Conservation (phyloP, 495 filamentous ascomycete species). For the Tuber aestivum region DNA sequence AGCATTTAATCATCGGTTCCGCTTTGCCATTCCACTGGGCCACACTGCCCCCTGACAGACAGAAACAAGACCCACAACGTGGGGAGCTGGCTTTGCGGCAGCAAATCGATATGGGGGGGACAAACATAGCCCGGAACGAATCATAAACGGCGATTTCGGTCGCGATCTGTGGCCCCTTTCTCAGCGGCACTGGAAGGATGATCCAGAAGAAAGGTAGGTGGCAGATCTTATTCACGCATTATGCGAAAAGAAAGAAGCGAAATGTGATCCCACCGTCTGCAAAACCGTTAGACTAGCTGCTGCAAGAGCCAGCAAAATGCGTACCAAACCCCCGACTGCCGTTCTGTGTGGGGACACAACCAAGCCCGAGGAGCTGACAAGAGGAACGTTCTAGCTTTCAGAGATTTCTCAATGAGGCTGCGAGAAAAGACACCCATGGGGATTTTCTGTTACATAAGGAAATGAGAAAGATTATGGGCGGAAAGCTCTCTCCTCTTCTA, state of each 20-base stretch:
- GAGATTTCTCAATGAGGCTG: background rate
- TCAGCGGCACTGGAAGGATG: background rate
- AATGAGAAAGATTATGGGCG: background rate
- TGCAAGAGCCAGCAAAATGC: background rate
- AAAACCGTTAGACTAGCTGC: background rate
- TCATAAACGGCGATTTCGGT: background rate
- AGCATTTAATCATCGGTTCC: background rate
- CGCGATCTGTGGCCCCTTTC: background rate
- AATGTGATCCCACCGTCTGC: constrained; percentile 1
- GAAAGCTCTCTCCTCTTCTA: background rate
- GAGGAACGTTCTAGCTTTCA: background rate
- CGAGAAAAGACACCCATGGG: background rate
- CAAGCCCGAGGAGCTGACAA: background rate
- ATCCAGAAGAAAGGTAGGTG: background rate
- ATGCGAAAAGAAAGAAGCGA: background rate
- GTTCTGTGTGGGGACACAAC: background rate
- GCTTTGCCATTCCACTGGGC: background rate
- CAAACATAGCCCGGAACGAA: background rate
- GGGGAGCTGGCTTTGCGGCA: background rate
- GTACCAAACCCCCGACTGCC: background rate
- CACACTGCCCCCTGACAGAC: background rate
- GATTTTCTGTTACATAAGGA: constrained; percentile 2
- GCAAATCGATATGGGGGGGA: background rate
- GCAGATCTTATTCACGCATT: background rate
- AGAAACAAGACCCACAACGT: background rate